Evolutionary conservation across 2,329 filamentous ascomycete genomes (phyloP), one percentile per base, ranked within the genome.

Genomic region (Colletotrichum sp.): DNA sequence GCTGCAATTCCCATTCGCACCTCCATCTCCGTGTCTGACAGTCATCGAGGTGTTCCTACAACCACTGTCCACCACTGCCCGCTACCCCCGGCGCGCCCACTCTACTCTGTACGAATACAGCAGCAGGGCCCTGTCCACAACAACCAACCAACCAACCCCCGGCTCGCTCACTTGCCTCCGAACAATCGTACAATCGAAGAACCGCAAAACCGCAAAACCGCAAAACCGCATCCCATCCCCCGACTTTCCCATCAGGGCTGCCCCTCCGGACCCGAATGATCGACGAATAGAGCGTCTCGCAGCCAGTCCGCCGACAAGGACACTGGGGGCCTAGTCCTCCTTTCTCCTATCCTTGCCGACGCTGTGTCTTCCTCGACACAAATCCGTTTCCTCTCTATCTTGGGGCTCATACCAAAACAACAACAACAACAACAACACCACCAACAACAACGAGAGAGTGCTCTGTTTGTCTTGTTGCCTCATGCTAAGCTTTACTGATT

Each of bases 401-500:
- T 28, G 32, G n/a, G n/a, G 39, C 13, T 57, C 43, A 30, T n/a
- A 57, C n/a, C 9, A 43, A 28, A 30, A 24, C 48, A 28, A 52
- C 16, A 13, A 13, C n/a, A 21, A 12, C n/a, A 21, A 48, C n/a
- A 21, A 48, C 18, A 48, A 13, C 39, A 15, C 15, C 6, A 36
- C 7, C 34, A 36, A 16, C 5, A n/a, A 48, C 18, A 48, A 48
- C 43, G 43, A 52, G 43, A 52, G 43, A 13, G 28, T 21, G 34
- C 30, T 21, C 24, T 71, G 26, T 52, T 52, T 39, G 39, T 57
- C 55, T 60, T 32, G 65, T 67, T 48, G 65, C 74, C 57, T 43
- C 64, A 76, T 76, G 74, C 70, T 57, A 76, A 74, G 34, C n/a
- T 15, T 36, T n/a, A 69, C 64, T 43, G 30, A 68, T 30, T 48